Base-by-base conservation (phyloP, 2,329 filamentous ascomycete genomes). In the Gaeumannomyces sp. region DNA sequence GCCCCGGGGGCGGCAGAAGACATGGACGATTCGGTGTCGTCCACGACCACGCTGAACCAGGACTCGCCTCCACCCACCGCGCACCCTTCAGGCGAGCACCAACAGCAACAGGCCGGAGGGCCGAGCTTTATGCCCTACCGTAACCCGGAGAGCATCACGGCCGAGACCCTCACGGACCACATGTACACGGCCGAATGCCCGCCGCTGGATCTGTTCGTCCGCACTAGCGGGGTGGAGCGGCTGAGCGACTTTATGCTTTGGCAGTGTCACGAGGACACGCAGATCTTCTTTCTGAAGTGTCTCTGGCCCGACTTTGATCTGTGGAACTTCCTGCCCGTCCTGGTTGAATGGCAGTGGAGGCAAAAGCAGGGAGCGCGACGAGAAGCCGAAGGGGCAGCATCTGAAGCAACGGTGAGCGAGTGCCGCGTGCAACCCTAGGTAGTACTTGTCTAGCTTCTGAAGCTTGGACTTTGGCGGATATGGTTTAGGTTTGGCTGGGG, bases 231-330 rank as follows among this genome's bases (percentile, higher is more conserved):
- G 33, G 95, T 99, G 19, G 90, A 93, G 76, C 85, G 95, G 61
- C 80, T 99, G 66, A 97, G 93, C 73, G 95, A 99, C 75, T 99
- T 98, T 72, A 95, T 99, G 93, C 87, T 99, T 45, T 99, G 95
- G 95, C 95, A 99, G 77, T 95, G 92, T 71, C 93, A 98, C 73
- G 87, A 97, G 73, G 83, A 94, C 68, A 97, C 95, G 0, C 90
- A 96, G 66, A 90, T 99, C 68, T 92, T 96, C 66, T 99, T 98
- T 74, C 78, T 97, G 65, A 86, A 96, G 71, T 95, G 92, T 69
- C 81, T 97, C 67, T 99, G 95, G 95, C 95, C 95, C 2, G 92
- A 97, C 68, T 97, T 99, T 71, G 93, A 96, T 73, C 82, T 99
- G 5, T 94, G 93, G 88, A 86, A 93, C 66, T 97, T 98, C 76